A percentile compares a stretch with the other conserved stretches of the same genome.
Evolutionary conservation across 768 basidiomycete species (phyloP).

Genomic region (Mycena capillaripes): DNA sequence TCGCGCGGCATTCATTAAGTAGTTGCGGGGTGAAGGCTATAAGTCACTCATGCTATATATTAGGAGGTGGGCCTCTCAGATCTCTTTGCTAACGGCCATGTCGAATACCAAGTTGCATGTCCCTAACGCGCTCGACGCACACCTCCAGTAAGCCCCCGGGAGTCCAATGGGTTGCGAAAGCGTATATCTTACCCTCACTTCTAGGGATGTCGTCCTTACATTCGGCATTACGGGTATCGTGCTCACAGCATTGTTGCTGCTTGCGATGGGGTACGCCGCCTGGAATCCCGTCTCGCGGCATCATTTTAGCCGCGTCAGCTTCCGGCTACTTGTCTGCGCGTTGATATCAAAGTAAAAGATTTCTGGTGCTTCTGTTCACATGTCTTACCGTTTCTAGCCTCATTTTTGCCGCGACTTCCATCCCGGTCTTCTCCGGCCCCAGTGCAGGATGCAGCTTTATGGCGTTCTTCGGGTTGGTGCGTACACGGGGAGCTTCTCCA

Average conservation of each 20-base stretch:
- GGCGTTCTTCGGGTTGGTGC: constrained; percentile 21
- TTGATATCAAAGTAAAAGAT: constrained; percentile 12
- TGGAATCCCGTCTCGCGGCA: constrained; percentile 17
- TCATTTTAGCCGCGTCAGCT: neutral
- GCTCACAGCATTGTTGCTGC: neutral
- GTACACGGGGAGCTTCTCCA: neutral
- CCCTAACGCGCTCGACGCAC: neutral
- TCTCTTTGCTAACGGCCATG: neutral
- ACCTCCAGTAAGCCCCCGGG: neutral
- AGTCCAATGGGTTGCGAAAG: neutral
- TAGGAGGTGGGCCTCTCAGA: no score
- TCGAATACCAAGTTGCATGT: neutral
- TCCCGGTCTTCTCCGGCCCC: neutral
- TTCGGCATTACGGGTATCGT: constrained; percentile 6
- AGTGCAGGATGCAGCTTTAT: constrained; percentile 16
- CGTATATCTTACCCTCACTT: neutral
- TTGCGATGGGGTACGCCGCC: constrained; percentile 3
- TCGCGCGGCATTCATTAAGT: no score
- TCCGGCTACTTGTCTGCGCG: constrained; percentile 4
- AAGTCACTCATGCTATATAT: no score
- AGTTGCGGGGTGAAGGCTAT: no score
- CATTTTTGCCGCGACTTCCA: constrained; percentile 3
- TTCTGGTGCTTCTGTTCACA: neutral
- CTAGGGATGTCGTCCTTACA: neutral
- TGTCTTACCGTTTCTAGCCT: constrained; percentile 8